These are phyloP conservation scores for Nitzschia palea DNA, from an alignment of 108 stramenopile species.

Conservation along the genomic window DNA sequence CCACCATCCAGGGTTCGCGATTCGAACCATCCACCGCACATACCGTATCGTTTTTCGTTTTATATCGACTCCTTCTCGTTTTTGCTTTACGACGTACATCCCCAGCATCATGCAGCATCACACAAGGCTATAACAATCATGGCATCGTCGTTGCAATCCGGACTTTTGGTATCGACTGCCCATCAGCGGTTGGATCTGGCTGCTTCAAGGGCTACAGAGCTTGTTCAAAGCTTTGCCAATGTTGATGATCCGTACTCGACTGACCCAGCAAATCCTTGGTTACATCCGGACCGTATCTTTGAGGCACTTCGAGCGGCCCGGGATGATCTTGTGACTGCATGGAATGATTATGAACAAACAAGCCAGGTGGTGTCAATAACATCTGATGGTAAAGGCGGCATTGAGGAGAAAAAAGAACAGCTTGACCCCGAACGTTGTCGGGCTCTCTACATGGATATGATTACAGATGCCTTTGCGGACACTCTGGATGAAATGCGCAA, in stretches of 20 bases:
- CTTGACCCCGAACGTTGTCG: conserved; percentile 33
- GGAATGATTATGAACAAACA: conserved; percentile 7
- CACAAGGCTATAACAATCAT: not conserved
- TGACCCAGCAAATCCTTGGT: conserved; percentile 26
- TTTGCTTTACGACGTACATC: not conserved
- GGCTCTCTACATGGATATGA: conserved; percentile 41
- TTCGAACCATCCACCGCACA: not conserved
- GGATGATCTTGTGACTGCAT: conserved; percentile 15
- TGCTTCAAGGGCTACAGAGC: not conserved
- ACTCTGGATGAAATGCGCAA: conserved; percentile 33
- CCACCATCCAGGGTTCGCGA: not conserved
- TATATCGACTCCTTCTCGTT: not conserved
- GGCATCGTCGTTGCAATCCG: not conserved
- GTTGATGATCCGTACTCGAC: not conserved
- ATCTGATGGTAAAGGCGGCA: not conserved
- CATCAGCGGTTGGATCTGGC: not conserved
- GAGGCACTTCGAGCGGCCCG: conserved; percentile 23
- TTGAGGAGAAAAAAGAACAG: not conserved
- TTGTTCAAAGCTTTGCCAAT: not conserved
- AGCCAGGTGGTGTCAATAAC: not conserved
- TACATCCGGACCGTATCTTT: conserved; percentile 32
- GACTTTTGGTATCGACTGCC: not conserved
- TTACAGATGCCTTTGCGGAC: conserved; percentile 57
- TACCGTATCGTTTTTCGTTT: not conserved
- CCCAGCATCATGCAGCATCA: not conserved